A percentile compares a stretch with the other conserved stretches of the same genome.
phyloP scores from a whole-genome alignment of 2,329 filamentous ascomycete genomes.

The Cladorrhinum sp. region DNA sequence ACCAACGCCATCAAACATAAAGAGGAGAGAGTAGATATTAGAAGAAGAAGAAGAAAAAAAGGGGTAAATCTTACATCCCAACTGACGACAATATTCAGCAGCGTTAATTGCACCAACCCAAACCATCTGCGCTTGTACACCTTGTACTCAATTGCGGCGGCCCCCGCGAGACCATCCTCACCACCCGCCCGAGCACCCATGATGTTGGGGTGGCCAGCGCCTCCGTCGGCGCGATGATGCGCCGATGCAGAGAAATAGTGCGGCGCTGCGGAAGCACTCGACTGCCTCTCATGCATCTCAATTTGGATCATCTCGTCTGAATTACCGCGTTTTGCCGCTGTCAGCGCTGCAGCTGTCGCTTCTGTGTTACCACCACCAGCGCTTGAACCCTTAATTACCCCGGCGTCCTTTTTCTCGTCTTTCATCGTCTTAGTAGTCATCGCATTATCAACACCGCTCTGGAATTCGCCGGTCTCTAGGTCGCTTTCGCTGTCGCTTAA shows the following conservation, averaged over 20 bases:
- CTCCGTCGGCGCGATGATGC: background rate
- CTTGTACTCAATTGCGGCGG: slow-evolving; percentile 28
- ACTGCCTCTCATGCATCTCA: slow-evolving; percentile 13
- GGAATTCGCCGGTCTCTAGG: background rate
- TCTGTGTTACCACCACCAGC: too few species aligned
- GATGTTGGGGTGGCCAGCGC: background rate
- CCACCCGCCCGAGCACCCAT: slow-evolving; percentile 1
- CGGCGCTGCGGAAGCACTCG: background rate
- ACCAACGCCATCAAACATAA: background rate
- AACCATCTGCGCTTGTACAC: slow-evolving; percentile 85
- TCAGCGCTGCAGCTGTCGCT: background rate
- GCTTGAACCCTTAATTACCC: background rate
- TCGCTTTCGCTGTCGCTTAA: background rate
- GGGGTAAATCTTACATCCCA: slow-evolving; percentile 72
- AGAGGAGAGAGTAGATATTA: slow-evolving; percentile 1
- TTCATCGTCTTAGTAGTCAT: background rate
- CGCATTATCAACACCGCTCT: too few species aligned
- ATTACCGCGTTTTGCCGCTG: background rate
- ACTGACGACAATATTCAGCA: slow-evolving; percentile 89
- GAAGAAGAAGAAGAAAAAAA: slow-evolving; percentile 29
- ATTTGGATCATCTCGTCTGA: slow-evolving; percentile 6
- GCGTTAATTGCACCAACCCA: slow-evolving; percentile 75
- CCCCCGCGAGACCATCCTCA: slow-evolving; percentile 11
- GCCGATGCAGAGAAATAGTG: background rate
- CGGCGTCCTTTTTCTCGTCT: background rate